Evolutionary conservation across 169 alveolate species (phyloP).

Genomic region (Plasmodium coatneyi): DNA sequence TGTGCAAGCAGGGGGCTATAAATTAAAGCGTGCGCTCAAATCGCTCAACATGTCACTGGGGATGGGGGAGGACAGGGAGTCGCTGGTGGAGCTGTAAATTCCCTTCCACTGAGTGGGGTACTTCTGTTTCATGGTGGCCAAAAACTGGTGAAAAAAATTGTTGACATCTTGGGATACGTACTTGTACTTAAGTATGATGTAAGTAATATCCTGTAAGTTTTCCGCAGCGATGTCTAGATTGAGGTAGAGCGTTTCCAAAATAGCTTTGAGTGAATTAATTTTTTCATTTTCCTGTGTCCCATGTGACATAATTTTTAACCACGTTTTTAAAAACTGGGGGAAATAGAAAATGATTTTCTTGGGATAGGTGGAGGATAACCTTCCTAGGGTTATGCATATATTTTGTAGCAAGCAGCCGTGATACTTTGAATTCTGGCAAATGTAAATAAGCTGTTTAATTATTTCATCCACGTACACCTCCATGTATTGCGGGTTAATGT

Average conservation of each 20-base stretch:
- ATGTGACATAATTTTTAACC: slow-evolving; percentile 75
- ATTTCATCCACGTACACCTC: slow-evolving; percentile 81
- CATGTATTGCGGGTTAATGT: slow-evolving; percentile 78
- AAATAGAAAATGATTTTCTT: slow-evolving; percentile 63
- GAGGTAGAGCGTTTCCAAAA: slow-evolving; percentile 55
- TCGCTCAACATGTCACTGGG: slow-evolving; percentile 67
- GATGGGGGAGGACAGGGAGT: slow-evolving; percentile 57
- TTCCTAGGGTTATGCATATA: slow-evolving; percentile 85
- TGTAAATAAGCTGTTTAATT: slow-evolving; percentile 76
- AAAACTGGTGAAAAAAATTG: slow-evolving; percentile 65
- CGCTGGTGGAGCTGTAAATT: slow-evolving; percentile 27
- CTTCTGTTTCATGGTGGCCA: slow-evolving; percentile 62
- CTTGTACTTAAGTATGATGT: slow-evolving; percentile 60
- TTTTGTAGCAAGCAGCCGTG: slow-evolving; percentile 81
- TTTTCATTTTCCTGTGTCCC: slow-evolving; percentile 76
- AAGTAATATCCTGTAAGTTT: slow-evolving; percentile 47
- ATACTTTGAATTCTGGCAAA: slow-evolving; percentile 75
- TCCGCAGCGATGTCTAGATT: slow-evolving; percentile 73
- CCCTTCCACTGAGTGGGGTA: slow-evolving; percentile 73
- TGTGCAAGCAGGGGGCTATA: neutral
- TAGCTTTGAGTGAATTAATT: slow-evolving; percentile 57
- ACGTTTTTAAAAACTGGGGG: slow-evolving; percentile 75
- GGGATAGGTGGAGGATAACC: slow-evolving; percentile 73
- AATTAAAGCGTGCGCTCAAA: slow-evolving; percentile 51
- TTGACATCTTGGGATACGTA: slow-evolving; percentile 60